Percentiles rank a stretch among this genome's conserved stretches.
Conservation (phyloP, 2,329 filamentous ascomycete species). For the Aureobasidium zeae region DNA sequence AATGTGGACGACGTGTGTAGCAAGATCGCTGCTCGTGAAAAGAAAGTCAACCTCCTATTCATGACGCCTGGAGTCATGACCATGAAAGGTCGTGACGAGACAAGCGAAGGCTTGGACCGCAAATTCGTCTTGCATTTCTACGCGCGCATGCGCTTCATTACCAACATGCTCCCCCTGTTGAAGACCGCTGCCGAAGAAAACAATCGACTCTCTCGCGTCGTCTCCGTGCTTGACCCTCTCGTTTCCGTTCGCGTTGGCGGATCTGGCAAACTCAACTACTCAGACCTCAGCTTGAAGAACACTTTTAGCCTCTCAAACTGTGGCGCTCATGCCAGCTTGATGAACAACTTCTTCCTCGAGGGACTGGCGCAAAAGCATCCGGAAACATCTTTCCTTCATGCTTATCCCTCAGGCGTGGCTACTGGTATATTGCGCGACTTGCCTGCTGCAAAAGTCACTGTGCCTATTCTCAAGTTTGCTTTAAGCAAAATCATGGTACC, state of each 20-base stretch:
- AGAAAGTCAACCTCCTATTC: slow-evolving; percentile 44
- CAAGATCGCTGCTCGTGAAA: slow-evolving; percentile 41
- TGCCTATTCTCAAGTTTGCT: too few species aligned
- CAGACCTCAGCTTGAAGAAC: slow-evolving; percentile 22
- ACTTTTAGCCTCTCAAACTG: slow-evolving; percentile 15
- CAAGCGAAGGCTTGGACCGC: slow-evolving; percentile 30
- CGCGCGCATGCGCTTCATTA: slow-evolving; percentile 31
- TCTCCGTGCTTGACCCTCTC: slow-evolving; percentile 21
- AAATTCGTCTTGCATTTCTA: slow-evolving; percentile 27
- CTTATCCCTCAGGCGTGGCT: slow-evolving; percentile 15
- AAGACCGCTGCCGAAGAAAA: slow-evolving; percentile 17
- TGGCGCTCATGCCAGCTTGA: slow-evolving; percentile 18
- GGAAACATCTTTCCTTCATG: slow-evolving; percentile 5
- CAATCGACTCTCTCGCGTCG: too few species aligned
- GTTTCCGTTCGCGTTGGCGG: slow-evolving; percentile 22
- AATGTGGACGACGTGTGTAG: slow-evolving; percentile 42
- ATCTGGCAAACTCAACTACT: slow-evolving; percentile 22
- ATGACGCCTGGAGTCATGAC: slow-evolving; percentile 34
- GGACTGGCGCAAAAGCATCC: slow-evolving; percentile 17
- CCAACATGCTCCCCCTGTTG: slow-evolving; percentile 32
- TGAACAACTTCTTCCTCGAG: slow-evolving; percentile 20
- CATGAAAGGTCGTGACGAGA: slow-evolving; percentile 21
- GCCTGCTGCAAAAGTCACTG: too few species aligned
- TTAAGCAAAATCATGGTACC: too few species aligned
- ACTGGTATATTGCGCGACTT: too few species aligned